Base-by-base conservation (phyloP, 75 land plant species). In the Ceratopteris richardii region DNA sequence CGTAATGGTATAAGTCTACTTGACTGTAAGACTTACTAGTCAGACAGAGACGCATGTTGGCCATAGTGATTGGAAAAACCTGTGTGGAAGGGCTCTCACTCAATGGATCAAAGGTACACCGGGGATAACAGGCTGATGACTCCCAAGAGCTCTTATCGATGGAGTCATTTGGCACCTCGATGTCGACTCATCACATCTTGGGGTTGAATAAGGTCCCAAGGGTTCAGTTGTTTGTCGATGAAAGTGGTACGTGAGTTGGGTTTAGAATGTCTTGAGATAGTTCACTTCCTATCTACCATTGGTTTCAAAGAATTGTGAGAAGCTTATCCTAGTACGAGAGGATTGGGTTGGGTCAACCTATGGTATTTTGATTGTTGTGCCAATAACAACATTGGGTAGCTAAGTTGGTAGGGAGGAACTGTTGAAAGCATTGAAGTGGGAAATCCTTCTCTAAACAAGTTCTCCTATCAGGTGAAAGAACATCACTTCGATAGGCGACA, bases 121-220 rank as follows among this genome's bases (percentile, higher is more conserved):
- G 18, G 54, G n/a, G 54, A 51, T 51, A 51, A 51, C 54, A 51
- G 42, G 42, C 42, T 40, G 42, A 40, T 40, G 42, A 40, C 42
- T 40, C 14, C 42, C 14, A 40, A 40, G 13, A 40, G 42, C 42
- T 40, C 42, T 40, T 40, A 40, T 40, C 14, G 42, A 40, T 40
- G 42, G 42, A 40, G 42, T 40, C 42, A 14, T 40, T 40, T 40
- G 13, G 14, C 42, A 40, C 42, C 42, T 40, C 14, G 42, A 40
- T 40, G 42, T 40, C 42, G 14, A 40, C 42, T 40, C 42, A 40
- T 40, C 14, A 40, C 42, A 40, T 40, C 42, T 14, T 40, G 9
- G 42, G 42, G 14, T 40, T 40, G 42, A 40, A 40, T 40, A 14
- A 40, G 42, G 42, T 40, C 14, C 14, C 14, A n/a, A n/a, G n/a